phyloP scores from a whole-genome alignment of 73 alveolate species.

The Paramecium primaurelia region DNA sequence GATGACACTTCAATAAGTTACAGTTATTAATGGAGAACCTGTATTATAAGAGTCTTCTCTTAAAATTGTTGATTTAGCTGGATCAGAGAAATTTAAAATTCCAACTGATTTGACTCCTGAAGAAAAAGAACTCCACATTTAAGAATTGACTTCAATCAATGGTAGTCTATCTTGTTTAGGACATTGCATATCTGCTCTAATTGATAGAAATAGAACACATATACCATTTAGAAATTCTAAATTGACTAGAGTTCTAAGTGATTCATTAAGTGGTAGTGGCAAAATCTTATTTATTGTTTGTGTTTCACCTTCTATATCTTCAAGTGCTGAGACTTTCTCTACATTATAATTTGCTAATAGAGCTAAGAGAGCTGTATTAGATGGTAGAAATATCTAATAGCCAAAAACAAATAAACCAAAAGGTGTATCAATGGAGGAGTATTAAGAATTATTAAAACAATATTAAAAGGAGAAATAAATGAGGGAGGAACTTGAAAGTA shows the following conservation, averaged over 20 bases:
- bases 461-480: conserved; percentile 43
- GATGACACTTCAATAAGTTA: conserved; percentile 25
- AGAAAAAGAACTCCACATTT: conserved; percentile 48
- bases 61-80: conserved; percentile 85
- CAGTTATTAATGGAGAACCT: conserved; percentile 48
- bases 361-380: conserved; percentile 64
- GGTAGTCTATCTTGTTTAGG: conserved; percentile 94
- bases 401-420: conserved; percentile 11
- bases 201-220: conserved; percentile 84
- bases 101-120: conserved; percentile 61
- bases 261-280: conserved; percentile 95
- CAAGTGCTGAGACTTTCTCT: conserved; percentile 59
- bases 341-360: conserved; percentile 70
- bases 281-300: conserved; percentile 83
- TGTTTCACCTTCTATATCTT: conserved; percentile 57
- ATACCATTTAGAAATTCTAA: conserved; percentile 97
- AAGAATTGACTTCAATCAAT: conserved; percentile 73
- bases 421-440: conserved; percentile 38
- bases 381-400: conserved; percentile 53
- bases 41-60: background rate
- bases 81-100: conserved; percentile 82
- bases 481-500: conserved; percentile 54
- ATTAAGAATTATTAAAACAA: conserved; percentile 48
- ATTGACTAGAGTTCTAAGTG: conserved; percentile 92
- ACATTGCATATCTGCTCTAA: conserved; percentile 95